Base-by-base conservation (phyloP, 306 rosid species). In the Begonia peltatifolia region DNA sequence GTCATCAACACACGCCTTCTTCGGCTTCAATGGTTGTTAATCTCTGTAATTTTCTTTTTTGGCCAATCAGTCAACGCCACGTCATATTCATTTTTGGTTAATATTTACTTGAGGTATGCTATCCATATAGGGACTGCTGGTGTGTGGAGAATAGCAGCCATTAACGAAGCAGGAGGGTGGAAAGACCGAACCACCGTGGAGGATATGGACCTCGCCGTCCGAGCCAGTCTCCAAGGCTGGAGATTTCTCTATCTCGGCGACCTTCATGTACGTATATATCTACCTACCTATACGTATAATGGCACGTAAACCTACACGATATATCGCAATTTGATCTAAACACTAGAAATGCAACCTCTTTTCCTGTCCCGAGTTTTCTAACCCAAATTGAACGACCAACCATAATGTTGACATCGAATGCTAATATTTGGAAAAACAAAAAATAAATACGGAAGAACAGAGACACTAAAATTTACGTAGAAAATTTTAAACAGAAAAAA, bases 161-260 rank as follows among this genome's bases (percentile, higher is more conserved):
- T 92, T 52, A 87, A 87, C 10, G 99, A 92, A 70, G 99, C 99
- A 0, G 99, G 99, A 5, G 99, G 99, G 20, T 92, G 99, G 99
- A 92, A 92, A 63, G 99, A 92, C 65, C 73, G 99, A 56, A 92
- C 99, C 36, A 92, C 99, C 0, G 99, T 92, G 49, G 99, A 92
- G 61, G 99, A 92, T 53, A 92, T 92, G 99, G 99, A 92, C 67
- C 96, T 92, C 58, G 99, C 99, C 4, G 89, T 92, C 47, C 93
- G 99, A 11, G 87, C 89, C n/a, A 78, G 99, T 78, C 99, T 92
- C 25, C 66, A 88, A 65, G 99, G 99, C 47, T 92, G 99, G 99
- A 92, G 86, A 64, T 92, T 92, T 57, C 56, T 92, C 62, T 92
- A 92, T 78, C 94, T 92, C 14, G 96, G 99, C 18, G 96, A 92